Evolutionary conservation across 306 rosid genomes (phyloP), one percentile per base, ranked within the genome.

Genomic region (Potentilla sterilis): DNA sequence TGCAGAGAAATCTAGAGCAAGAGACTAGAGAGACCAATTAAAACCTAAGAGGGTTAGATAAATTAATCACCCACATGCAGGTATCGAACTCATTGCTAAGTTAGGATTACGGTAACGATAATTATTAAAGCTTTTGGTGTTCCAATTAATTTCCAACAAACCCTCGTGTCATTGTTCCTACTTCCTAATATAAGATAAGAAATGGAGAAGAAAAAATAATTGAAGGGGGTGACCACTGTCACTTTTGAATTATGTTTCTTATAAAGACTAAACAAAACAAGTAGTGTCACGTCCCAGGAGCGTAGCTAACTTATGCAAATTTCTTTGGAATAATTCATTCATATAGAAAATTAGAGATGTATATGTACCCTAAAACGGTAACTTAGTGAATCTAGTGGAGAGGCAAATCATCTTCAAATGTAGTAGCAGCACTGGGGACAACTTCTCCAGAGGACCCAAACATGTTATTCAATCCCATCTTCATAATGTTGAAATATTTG

Each of bases 161-260:
- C 24, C 58, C 24, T 52, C 24, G 9, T 52, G 9, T 18, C 9
- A 52, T 6, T 52, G n/a, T 48, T 48, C 52, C 18, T 48, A 11
- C 6, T 15, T 42, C 46, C 46, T 42, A 42, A 42, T 42, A 42
- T 42, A 7, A 9, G 46, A 54, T 54, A 15, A 16, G 9, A 16
- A 0, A 37, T 7, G n/a, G 4, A 15, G 7, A 28, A 43, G 1
- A 6, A 28, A 14, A 46, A 28, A 47, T 7, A 42, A 4, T 22
- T 44, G 72, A 68, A 68, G 55, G 40, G 41, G 40, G 9, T 44
- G 72, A 68, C 72, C 21, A 44, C 6, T 22, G 55, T 68, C 57
- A 22, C 41, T 55, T 43, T 68, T 68, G 74, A 47, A 47, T 10
- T 10, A 32, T 37, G 2, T 37, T 18, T 35, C 32, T 70, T 34